Evolutionary conservation across 257 asterid genomes (phyloP), one percentile per base, ranked within the genome.

Genomic region (Penstemon newberryi): DNA sequence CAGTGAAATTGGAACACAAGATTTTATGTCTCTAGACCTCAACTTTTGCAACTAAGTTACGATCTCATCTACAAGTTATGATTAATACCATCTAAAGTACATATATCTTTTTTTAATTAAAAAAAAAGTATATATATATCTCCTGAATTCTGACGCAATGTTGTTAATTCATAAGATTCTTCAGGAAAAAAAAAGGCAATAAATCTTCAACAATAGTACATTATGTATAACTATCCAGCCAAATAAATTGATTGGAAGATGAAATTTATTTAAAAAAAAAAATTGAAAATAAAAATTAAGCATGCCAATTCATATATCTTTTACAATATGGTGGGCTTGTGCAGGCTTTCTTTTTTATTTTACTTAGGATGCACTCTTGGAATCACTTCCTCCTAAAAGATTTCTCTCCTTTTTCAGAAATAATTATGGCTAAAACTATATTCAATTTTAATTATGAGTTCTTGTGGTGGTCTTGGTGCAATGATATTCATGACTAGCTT

Each of bases 301-400:
- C 5, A 59, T 41, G 8, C 49, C 54, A 57, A 53, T 44, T 62
- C 12, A 8, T 60, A 11, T 37, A 46, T 55, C 19, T 63, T 37
- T 3, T 70, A 7, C 40, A 25, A 18, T 13, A 55, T 55, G 55
- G 39, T 45, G 38, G 51, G 8, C 45, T 74, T 69, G 50, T 70
- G 65, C 58, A 44, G 47, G 11, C 19, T 63, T 46, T 52, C 8
- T 53, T 72, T 68, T 78, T 65, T 65, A 73, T 51, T 72, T 86
- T 75, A 75, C 94, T 89, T 89, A 77, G 58, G 62, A 25, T 81
- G 75, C 83, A 89, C 96, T 89, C 94, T 72, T 67, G 65, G 88
- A 76, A 86, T 86, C 82, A 63, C 79, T 78, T 78, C 71, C 68
- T 77, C 81, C 46, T 60, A 72, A 76, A 82, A 67, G 73, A 80